These are phyloP conservation scores for Wickerhamia fluorescens DNA, from an alignment of 805 yeast genomes.

Conservation along the genomic window DNA sequence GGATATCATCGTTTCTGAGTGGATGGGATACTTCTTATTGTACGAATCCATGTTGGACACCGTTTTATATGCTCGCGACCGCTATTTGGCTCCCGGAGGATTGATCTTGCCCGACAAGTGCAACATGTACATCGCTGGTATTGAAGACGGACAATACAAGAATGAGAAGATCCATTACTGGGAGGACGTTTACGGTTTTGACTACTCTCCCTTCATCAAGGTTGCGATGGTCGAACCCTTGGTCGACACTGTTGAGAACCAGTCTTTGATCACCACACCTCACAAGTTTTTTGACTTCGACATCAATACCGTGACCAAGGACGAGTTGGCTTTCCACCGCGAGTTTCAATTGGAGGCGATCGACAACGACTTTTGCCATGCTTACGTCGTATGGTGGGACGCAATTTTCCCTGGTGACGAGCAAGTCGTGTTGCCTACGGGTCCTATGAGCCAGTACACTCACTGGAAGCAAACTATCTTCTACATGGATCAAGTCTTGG, in stretches of 20 bases:
- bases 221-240: constrained; percentile 89
- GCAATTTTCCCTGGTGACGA: constrained; percentile 74
- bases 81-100: constrained; percentile 76
- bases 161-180: constrained; percentile 88
- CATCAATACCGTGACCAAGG: constrained; percentile 79
- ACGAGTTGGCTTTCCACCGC: constrained; percentile 69
- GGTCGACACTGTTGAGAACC: constrained; percentile 87
- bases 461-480: constrained; percentile 99
- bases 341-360: constrained; percentile 67
- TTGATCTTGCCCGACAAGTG: constrained; percentile 93
- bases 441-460: constrained; percentile 89
- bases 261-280: constrained; percentile 65
- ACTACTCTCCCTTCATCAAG: constrained; percentile 83
- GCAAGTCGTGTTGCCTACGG: constrained; percentile 78
- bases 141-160: constrained; percentile 90
- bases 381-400: constrained; percentile 91
- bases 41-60: constrained; percentile 98
- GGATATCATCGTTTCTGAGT: constrained; percentile 92
- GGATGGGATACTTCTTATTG: constrained; percentile 98
- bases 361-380: constrained; percentile 79
- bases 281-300: constrained; percentile 73
- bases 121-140: constrained; percentile 79
- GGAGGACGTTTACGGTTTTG: constrained; percentile 97
- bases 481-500: constrained; percentile 76
- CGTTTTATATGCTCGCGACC: constrained; percentile 89